These are phyloP conservation scores for Xylariomycetidae sp. DNA, from an alignment of 2,329 filamentous ascomycete species.

Conservation along the genomic window DNA sequence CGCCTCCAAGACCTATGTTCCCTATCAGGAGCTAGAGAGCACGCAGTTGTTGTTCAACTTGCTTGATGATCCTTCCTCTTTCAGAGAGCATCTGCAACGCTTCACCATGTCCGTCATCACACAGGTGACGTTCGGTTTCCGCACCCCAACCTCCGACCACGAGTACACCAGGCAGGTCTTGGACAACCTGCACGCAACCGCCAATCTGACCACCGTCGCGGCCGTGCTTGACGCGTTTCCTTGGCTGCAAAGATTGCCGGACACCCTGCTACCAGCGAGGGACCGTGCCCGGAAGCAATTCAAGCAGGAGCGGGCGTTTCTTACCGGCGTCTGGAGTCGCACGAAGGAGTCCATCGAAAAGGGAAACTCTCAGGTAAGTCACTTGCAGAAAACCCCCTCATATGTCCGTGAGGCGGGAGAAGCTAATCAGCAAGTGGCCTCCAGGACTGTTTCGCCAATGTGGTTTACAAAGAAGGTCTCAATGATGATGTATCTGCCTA, in stretches of 20 bases:
- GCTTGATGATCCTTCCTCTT: slow-evolving; percentile 36
- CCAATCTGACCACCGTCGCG: slow-evolving; percentile 15
- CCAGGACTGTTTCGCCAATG: no score
- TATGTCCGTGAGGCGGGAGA: no score
- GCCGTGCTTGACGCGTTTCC: slow-evolving; percentile 17
- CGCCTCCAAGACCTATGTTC: slow-evolving; percentile 43
- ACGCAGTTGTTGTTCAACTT: slow-evolving; percentile 36
- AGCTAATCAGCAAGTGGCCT: no score
- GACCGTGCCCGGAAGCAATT: slow-evolving; percentile 14
- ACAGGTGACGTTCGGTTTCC: slow-evolving; percentile 45
- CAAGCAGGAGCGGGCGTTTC: slow-evolving; percentile 12
- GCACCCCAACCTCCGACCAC: slow-evolving; percentile 35
- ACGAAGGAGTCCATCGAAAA: slow-evolving; percentile 17
- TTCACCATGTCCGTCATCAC: slow-evolving; percentile 46
- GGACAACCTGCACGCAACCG: slow-evolving; percentile 17
- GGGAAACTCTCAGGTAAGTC: slow-evolving; percentile 16
- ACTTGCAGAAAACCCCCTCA: no score
- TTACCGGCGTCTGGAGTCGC: slow-evolving; percentile 17
- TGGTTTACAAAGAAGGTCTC: no score
- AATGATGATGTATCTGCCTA: no score
- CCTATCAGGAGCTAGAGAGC: slow-evolving; percentile 52
- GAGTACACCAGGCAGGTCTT: slow-evolving; percentile 23
- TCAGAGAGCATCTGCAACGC: slow-evolving; percentile 39
- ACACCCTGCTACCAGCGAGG: slow-evolving; percentile 9
- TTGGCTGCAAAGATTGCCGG: slow-evolving; percentile 12